Base-by-base conservation (phyloP, 768 basidiomycete genomes). In the Trametes meyenii region DNA sequence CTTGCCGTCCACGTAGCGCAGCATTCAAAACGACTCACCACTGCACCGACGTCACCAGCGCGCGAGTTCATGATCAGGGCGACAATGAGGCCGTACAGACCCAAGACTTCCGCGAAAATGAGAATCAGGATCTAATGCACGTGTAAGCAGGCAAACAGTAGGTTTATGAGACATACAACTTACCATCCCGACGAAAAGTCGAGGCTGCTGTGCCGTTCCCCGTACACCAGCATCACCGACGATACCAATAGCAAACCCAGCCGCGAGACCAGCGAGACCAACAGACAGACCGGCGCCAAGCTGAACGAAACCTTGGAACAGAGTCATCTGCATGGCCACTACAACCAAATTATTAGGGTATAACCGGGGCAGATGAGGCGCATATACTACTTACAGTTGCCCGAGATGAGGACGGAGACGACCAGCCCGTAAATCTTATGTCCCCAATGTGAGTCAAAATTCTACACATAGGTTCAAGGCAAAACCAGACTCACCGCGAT, bases 221-320 rank as follows among this genome's bases (percentile, higher is more conserved):
- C 97, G 83, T 29, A 98, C 97, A 83, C 97, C 96, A 62, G 96
- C 96, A 74, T 99, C 97, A 73, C 97, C 97, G 60, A 98, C 97
- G 72, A 98, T 98, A 60, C 97, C 97, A 71, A 99, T 89, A 63
- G 97, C 97, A 67, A 98, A 96, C 51, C 97, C 97, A 62, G 96
- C 96, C 52, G 95, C 92, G 39, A 99, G 85, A 83, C 96, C 96
- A 44, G 96, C 92, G 52, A 94, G 87, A 68, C 94, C 94, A 70
- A 96, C 93, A 1, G 93, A 84, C 50, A 96, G 85, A 73, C 95
- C 95, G 44, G 94, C 95, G 71, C 94, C 95, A 61, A 97, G 90
- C 69, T 96, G 94, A 57, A 92, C 84, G 76, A 97, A 96, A 55
- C 95, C 95, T 72, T 92, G 85, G 74, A 93, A 96, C 64, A 99